Base-by-base conservation (phyloP, 2,329 filamentous ascomycete species). In the Scleromitrula shiraiana region DNA sequence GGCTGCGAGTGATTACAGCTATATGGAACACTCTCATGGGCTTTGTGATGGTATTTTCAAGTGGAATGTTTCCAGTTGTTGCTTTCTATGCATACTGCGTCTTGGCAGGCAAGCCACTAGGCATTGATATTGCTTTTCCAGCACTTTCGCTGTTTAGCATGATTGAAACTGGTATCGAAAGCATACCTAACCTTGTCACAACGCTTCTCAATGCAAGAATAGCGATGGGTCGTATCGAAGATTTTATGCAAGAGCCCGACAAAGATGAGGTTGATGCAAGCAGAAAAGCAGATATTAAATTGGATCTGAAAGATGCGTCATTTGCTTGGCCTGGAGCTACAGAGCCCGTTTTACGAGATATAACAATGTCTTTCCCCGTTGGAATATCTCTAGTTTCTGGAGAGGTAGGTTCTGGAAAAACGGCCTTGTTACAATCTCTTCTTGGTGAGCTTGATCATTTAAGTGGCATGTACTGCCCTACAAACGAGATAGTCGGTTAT, bases 211-310 rank as follows among this genome's bases (percentile, higher is more conserved):
- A 95, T 58, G 86, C 88, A 0, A 82, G 78, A n/a, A 83, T 95
- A 15, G 85, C 89, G 0, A 79, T 95, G 53, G 79, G 77, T 7
- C 82, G 89, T 55, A 88, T 95, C 17, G 85, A 95, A 59, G 75
- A 78, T 19, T 95, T 94, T 67, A 94, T 95, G 87, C 70, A 72
- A 0, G 89, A 95, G 64, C 87, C 87, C 0, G 80, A 95, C 59
- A 88, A 88, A 56, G 76, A 78, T 24, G 72, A 76, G 23, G 64
- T 65, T 15, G 67, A 74, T 14, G 68, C 49, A 2, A 52, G 50
- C 14, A 50, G 51, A 23, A 38, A 30, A 9, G 47, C 47, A 7
- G 55, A 40, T 20, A 47, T 40, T 3, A 46, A 55, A 20, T 51
- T 83, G 17, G 64, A 74, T 33, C 70, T 94, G 39, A 68, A 73